Base-by-base conservation (phyloP, 495 filamentous ascomycete species). In the Penicillium verhagenii region DNA sequence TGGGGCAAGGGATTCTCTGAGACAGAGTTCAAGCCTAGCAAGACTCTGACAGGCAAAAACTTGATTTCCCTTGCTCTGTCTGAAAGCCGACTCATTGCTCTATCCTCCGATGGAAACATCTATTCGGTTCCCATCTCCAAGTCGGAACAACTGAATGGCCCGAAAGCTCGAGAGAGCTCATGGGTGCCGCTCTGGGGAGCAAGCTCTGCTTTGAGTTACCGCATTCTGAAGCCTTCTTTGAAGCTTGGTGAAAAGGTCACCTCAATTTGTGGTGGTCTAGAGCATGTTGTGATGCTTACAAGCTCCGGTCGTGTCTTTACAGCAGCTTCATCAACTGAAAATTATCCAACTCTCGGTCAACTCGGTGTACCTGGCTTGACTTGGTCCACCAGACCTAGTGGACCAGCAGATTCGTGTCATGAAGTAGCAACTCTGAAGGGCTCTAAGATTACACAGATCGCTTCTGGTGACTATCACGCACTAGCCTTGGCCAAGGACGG, bases 211-310 rank as follows among this genome's bases (percentile, higher is more conserved):
- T 73, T 91, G 42, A 88, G 82, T 64, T 95, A 91, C 68, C 87
- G 90, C 20, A 62, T 74, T 4, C 66, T 97, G 24, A 79, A 82
- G 21, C 92, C 91, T 2, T 68, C 71, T n/a, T 72, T 96, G 49
- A 72, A 70, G 23, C 89, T 86, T 76, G 82, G 82, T 35, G 94
- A 97, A 68, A 88, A 82, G 64, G 71, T 98, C 21, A 78, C 82
- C 0, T 73, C 87, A 24, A 83, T 98, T 45, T 77, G 81, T 42
- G 83, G 86, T 50, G 93, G 94, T 13, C 73, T 87, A 40, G 91
- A 97, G 57, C 93, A 97, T 69, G 85, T 85, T 49, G 76, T 97
- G 1, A 73, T 98, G 25, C 78, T 96, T 24, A 96, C 93, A n/a
- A 90, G 83, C 46, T 81, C 77, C 20, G 94, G 94, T 23, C 87